Conservation (phyloP, 768 basidiomycete species). For the Rickenella mellea region DNA sequence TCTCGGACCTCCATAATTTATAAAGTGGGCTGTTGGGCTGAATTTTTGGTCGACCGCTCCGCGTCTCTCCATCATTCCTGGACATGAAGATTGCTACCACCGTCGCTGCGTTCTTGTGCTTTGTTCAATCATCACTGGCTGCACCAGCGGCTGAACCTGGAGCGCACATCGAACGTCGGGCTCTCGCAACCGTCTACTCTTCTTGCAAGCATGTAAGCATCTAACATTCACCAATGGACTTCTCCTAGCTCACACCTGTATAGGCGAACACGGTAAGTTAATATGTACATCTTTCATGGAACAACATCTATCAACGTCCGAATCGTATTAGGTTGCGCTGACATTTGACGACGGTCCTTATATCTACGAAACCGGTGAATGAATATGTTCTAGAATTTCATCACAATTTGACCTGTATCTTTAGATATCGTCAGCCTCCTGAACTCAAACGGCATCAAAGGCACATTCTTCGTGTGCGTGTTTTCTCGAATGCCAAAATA, state of each 20-base stretch:
- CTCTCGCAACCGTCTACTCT: background rate
- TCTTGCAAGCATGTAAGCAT: background rate
- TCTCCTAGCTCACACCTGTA: background rate
- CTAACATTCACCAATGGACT: background rate
- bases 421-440: slow-evolving; percentile 7
- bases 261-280: background rate
- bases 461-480: slow-evolving; percentile 10
- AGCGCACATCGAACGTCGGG: background rate
- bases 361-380: slow-evolving; percentile 9
- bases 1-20: too few species aligned
- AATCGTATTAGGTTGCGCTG: slow-evolving; percentile 9
- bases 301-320: background rate
- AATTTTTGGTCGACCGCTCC: too few species aligned
- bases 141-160: too few species aligned
- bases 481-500: too few species aligned
- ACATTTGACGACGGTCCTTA: slow-evolving; percentile 18
- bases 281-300: background rate
- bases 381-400: too few species aligned
- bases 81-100: too few species aligned
- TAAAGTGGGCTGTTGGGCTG: too few species aligned
- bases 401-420: too few species aligned
- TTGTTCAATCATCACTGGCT: too few species aligned
- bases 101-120: too few species aligned
- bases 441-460: slow-evolving; percentile 6
- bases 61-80: too few species aligned